These are phyloP conservation scores for Aspergillus bridgeri DNA, from an alignment of 495 filamentous ascomycete genomes.

Conservation along the genomic window DNA sequence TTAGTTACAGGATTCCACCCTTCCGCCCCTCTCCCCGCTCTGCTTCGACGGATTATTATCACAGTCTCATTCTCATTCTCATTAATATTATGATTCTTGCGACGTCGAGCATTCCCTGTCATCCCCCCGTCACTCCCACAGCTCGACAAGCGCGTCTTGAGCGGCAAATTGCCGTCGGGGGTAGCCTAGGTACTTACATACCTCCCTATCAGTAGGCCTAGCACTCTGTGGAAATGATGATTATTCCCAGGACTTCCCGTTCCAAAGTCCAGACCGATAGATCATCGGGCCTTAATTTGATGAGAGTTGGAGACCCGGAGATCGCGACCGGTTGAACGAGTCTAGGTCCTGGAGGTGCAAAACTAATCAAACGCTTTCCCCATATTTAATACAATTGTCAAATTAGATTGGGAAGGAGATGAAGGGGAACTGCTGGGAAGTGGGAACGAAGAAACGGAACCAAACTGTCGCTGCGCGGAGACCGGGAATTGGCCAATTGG, in stretches of 20 bases:
- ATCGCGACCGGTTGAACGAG: slow-evolving; percentile 8
- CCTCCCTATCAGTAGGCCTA: no score
- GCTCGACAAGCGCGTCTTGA: no score
- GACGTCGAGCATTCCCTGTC: no score
- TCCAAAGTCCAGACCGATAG: slow-evolving; percentile 24
- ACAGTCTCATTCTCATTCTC: no score
- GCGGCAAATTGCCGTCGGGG: no score
- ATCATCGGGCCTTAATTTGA: slow-evolving; percentile 24
- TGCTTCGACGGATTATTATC: no score
- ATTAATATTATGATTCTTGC: no score
- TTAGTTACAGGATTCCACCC: no score
- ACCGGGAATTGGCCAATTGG: background rate
- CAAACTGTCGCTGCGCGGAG: background rate
- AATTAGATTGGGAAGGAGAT: slow-evolving; percentile 5
- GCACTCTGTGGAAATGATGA: no score
- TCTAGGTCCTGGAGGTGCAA: background rate
- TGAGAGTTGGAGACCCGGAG: slow-evolving; percentile 16
- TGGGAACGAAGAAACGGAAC: background rate
- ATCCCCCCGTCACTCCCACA: no score
- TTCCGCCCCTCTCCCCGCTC: no score
- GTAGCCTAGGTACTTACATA: no score
- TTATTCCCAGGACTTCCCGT: slow-evolving; percentile 1
- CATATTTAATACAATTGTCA: background rate
- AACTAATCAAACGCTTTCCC: slow-evolving; percentile 5
- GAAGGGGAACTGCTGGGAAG: background rate